Percentiles rank a stretch among this genome's conserved stretches.
Conservation (phyloP, 768 basidiomycete genomes). For the Amyloporia xantha region DNA sequence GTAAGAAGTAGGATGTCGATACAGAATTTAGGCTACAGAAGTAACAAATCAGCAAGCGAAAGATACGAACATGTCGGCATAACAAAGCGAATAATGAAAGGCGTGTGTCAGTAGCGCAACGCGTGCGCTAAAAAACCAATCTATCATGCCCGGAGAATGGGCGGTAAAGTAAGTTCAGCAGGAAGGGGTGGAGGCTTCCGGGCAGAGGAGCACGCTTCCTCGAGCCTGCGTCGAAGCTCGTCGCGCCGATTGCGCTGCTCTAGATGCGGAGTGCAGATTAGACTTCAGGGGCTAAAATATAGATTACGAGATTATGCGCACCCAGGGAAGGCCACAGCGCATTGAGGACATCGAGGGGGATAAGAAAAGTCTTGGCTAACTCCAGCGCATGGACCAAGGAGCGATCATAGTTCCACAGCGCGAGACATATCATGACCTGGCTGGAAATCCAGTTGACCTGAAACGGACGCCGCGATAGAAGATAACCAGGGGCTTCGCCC, state of each 20-base stretch:
- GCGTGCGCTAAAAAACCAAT: not conserved
- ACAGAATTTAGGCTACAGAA: not conserved
- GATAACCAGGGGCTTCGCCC: slow-evolving; percentile 42
- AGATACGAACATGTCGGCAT: not conserved
- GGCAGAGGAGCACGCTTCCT: slow-evolving; percentile 19
- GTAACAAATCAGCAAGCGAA: not conserved
- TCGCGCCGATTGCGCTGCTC: slow-evolving; percentile 18
- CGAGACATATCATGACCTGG: slow-evolving; percentile 37
- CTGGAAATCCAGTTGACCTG: slow-evolving; percentile 50
- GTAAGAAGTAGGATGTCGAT: not conserved
- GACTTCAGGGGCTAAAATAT: not conserved
- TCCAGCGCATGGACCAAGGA: slow-evolving; percentile 52
- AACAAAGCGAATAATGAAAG: not conserved
- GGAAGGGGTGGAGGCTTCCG: slow-evolving; percentile 19
- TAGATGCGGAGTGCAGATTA: slow-evolving; percentile 4
- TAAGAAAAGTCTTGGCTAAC: slow-evolving; percentile 57
- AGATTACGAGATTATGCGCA: slow-evolving; percentile 20
- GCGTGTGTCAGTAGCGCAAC: too few species aligned
- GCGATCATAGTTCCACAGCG: slow-evolving; percentile 59
- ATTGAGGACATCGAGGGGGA: slow-evolving; percentile 61
- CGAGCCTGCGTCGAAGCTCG: slow-evolving; percentile 19
- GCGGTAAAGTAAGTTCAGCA: slow-evolving; percentile 15
- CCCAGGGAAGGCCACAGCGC: slow-evolving; percentile 59
- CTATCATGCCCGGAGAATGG: slow-evolving; percentile 5
- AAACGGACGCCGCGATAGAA: slow-evolving; percentile 62